phyloP scores from a whole-genome alignment of 2,329 filamentous ascomycete genomes.

The Sporothrix luriei region DNA sequence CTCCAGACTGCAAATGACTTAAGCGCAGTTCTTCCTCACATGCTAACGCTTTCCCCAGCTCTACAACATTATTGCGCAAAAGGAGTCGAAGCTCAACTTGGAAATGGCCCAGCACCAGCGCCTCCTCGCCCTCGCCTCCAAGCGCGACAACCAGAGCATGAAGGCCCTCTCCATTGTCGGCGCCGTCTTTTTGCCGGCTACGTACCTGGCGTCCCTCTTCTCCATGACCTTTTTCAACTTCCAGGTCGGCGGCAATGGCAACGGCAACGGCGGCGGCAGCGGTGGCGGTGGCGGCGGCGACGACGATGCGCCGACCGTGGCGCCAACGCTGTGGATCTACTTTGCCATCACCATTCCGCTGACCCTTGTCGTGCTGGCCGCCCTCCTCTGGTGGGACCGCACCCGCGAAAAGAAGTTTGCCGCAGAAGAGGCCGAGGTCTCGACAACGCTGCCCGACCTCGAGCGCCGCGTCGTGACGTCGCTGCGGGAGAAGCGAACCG shows the following conservation, averaged over 20 bases:
- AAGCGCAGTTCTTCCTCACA: not conserved
- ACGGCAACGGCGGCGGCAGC: conserved; percentile 22
- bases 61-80: conserved; percentile 68
- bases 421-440: conserved; percentile 55
- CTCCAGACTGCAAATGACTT: too few species aligned
- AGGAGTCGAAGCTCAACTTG: conserved; percentile 65
- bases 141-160: conserved; percentile 65
- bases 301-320: conserved; percentile 50
- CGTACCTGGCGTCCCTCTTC: conserved; percentile 64
- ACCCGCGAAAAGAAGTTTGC: conserved; percentile 54
- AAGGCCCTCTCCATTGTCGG: conserved; percentile 66
- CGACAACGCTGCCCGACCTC: conserved; percentile 59
- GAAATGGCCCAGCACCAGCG: conserved; percentile 64
- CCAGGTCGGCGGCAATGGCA: conserved; percentile 45
- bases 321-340: conserved; percentile 62
- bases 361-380: conserved; percentile 56
- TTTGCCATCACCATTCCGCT: conserved; percentile 63
- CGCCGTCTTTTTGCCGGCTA: conserved; percentile 64
- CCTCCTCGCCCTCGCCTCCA: conserved; percentile 61
- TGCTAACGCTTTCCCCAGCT: conserved; percentile 47
- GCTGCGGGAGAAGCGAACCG: conserved; percentile 59
- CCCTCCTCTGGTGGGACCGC: conserved; percentile 59
- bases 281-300: conserved; percentile 25
- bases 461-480: conserved; percentile 60
- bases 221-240: conserved; percentile 70